Evolutionary conservation across 371 early-diverging fungal species (phyloP), one percentile per base, ranked within the genome.

Genomic region (Saksenaea oblongispora): DNA sequence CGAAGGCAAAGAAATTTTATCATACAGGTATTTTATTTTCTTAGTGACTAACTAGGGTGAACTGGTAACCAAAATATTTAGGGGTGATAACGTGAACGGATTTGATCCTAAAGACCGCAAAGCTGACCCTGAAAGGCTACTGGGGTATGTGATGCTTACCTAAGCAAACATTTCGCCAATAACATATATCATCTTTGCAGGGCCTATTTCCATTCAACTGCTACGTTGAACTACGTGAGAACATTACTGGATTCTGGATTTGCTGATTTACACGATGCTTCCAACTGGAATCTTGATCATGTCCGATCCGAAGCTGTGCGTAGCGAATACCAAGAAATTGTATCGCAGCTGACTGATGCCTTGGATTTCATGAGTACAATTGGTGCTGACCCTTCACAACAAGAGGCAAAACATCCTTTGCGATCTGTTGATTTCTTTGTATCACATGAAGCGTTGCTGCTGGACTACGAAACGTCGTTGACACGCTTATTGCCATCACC

Each of bases 131-230:
- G 90, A 95, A 64, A 84, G 98, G 34, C 86, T 98, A 37, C 73
- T 96, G 53, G 86, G 89, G 87, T 89, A 84, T 67, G 73, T 47
- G 10, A 28, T 36, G 14, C 15, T 34, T 47, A 47, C 22, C 17
- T 47, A 47, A 47, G 51, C 14, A 36, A 47, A 31, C 39, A n/a
- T 24, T 9, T 14, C n/a, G 3, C 3, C 11, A n/a, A 54, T 17
- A 44, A 26, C 11, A 37, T 55, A 34, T 36, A 35, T 54, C 3
- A 27, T 57, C 56, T 14, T 60, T 53, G 13, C 67, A 88, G 89
- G 14, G 96, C 97, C 17, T 97, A 98, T 80, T 96, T 97, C 73
- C 97, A 97, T 79, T 97, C 97, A 39, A 94, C 96, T n/a, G 94
- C 98, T 9, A 98, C 98, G 0, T 60, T 95, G 62, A 98, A 98